Evolutionary conservation across 805 yeast species (phyloP).

Genomic region (Cyberlindnera euphorbiae): DNA sequence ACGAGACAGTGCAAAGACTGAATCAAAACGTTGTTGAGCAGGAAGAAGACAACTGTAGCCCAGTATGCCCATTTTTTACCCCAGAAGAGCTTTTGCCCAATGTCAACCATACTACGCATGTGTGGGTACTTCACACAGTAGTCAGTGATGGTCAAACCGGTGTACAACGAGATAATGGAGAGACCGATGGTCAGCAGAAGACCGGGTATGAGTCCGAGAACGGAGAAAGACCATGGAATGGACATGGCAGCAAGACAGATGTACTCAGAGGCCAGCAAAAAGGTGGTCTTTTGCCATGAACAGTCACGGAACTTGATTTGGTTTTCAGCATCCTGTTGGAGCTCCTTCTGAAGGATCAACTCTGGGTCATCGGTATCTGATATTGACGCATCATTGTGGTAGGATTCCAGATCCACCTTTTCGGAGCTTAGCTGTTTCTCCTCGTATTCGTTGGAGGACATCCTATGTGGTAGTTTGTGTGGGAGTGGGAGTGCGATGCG

Average conservation of each 20-base stretch:
- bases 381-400: constrained; percentile 8
- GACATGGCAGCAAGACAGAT: constrained; percentile 60
- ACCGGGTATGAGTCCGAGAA: constrained; percentile 55
- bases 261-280: constrained; percentile 53
- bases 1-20: constrained; percentile 55
- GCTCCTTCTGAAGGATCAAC: constrained; percentile 16
- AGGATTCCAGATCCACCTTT: constrained; percentile 4
- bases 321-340: constrained; percentile 21
- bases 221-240: constrained; percentile 63
- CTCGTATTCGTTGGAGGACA: background rate
- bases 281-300: constrained; percentile 57
- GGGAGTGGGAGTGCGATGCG: too few species aligned
- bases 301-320: constrained; percentile 46
- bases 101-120: constrained; percentile 50
- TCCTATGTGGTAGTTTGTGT: too few species aligned
- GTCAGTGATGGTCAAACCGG: constrained; percentile 49
- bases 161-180: constrained; percentile 46
- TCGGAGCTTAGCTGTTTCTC: background rate
- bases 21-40: constrained; percentile 52
- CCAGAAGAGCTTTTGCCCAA: constrained; percentile 54
- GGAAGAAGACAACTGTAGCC: constrained; percentile 49
- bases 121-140: constrained; percentile 51
- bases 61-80: constrained; percentile 49
- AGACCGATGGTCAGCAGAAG: constrained; percentile 48
- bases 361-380: constrained; percentile 10